A percentile compares a stretch with the other conserved stretches of the same genome.
Conservation (phyloP, 2,329 filamentous ascomycete species). For the Thielaviopsis cerberus region DNA sequence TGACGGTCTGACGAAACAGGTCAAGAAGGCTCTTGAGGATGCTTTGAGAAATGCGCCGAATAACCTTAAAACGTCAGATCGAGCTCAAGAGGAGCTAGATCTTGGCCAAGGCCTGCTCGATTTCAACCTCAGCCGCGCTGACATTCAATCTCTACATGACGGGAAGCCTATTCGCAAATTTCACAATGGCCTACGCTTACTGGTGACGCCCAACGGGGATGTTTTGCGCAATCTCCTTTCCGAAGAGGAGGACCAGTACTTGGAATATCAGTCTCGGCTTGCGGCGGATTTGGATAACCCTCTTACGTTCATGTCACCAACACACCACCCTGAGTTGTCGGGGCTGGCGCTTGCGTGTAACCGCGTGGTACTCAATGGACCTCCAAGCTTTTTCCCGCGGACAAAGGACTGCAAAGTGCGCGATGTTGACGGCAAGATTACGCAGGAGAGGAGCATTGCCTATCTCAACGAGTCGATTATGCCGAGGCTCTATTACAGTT, state of each 20-base stretch:
- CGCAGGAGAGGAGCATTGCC: slow-evolving; percentile 45
- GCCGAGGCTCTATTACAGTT: slow-evolving; percentile 22
- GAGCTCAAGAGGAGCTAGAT: not conserved
- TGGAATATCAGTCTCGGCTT: slow-evolving; percentile 46
- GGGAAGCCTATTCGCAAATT: slow-evolving; percentile 43
- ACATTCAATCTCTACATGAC: slow-evolving; percentile 23
- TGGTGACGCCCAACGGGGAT: slow-evolving; percentile 59
- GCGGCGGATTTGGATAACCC: slow-evolving; percentile 31
- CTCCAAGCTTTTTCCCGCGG: slow-evolving; percentile 41
- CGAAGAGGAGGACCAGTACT: slow-evolving; percentile 51
- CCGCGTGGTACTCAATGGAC: slow-evolving; percentile 44
- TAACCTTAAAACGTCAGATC: not conserved
- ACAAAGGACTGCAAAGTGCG: slow-evolving; percentile 27
- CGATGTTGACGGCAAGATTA: slow-evolving; percentile 45
- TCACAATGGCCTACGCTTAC: slow-evolving; percentile 38
- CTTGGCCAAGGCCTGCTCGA: not conserved
- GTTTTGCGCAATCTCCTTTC: slow-evolving; percentile 53
- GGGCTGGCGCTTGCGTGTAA: slow-evolving; percentile 44
- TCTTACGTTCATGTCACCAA: slow-evolving; percentile 34
- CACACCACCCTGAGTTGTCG: slow-evolving; percentile 23
- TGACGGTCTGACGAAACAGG: slow-evolving; percentile 12
- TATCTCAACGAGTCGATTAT: slow-evolving; percentile 54
- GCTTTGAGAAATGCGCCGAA: not conserved
- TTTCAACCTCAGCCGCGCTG: not conserved
- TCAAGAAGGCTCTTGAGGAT: not conserved